Evolutionary conservation across 345 rosid species (phyloP), one percentile per base, ranked within the genome.

Genomic region (Carallia brachiata): DNA sequence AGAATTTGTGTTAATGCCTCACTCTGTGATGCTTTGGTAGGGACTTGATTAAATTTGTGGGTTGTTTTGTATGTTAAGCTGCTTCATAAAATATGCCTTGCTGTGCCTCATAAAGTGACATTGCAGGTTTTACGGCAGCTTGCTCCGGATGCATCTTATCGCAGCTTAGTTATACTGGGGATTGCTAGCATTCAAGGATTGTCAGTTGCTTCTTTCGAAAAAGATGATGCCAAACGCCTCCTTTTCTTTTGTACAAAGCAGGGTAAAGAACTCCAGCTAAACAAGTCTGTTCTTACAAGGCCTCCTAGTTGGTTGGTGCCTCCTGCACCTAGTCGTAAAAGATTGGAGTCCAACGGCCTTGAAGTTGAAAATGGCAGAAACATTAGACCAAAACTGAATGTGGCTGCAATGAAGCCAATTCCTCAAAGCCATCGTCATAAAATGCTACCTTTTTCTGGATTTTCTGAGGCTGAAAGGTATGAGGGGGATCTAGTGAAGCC

Each of bases 121-220:
- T 79, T 50, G 67, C 82, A 96, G 99, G 94, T 96, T 39, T 73
- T 96, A 72, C 87, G 92, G 80, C 99, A 96, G 83, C 79, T 96
- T 47, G 98, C 98, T 1, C 98, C 97, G n/a, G 97, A 96, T 79
- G 84, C 78, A 63, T 85, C 93, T 44, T 90, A 92, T 75, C 98
- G 90, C 55, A 86, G 94, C 83, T 84, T 96, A 69, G 99, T 89
- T 71, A 83, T 86, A 83, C 84, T 96, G 69, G 99, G 99, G 66
- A 87, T 96, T 52, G 99, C 94, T 40, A 87, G 99, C 81, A 86
- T 96, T 83, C 98, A 96, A 75, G 99, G 99, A 63, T 73, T 92
- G 70, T 79, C 99, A 30, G 98, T 96, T 76, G 97, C 99, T 78
- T 85, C 99, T 68, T 96, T 96, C 77, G 98, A 92, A 75, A 90